Conservation (phyloP, 768 basidiomycete genomes). For the Xerocomus spinulosus region DNA sequence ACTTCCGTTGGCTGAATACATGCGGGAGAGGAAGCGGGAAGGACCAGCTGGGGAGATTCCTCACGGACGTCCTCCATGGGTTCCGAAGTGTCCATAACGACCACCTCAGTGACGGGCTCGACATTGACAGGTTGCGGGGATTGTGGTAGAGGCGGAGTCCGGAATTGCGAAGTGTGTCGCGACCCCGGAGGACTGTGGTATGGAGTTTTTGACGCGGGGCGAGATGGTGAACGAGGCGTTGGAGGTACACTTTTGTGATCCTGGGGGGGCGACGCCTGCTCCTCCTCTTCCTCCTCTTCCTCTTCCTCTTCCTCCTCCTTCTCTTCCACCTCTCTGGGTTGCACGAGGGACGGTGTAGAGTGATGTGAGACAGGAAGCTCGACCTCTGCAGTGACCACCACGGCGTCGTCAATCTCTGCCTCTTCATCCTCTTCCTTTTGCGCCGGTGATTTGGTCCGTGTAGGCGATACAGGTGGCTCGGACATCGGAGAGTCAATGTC, state of each 20-base stretch:
- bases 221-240: conserved; percentile 19
- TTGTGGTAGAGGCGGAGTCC: conserved; percentile 9
- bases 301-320: conserved; percentile 15
- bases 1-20: background rate
- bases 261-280: conserved; percentile 2
- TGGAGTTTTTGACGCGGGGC: conserved; percentile 6
- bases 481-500: conserved; percentile 32
- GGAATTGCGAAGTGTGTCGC: conserved; percentile 14
- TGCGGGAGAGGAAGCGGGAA: conserved; percentile 22
- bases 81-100: conserved; percentile 11
- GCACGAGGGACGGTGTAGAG: conserved; percentile 16
- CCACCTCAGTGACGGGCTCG: conserved; percentile 8
- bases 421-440: conserved; percentile 26
- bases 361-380: conserved; percentile 12
- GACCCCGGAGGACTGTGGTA: conserved; percentile 17
- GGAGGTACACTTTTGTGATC: background rate
- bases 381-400: conserved; percentile 8
- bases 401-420: conserved; percentile 16
- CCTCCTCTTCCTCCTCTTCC: conserved; percentile 13
- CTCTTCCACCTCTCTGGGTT: conserved; percentile 10
- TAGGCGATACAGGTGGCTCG: conserved; percentile 30
- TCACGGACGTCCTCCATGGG: conserved; percentile 20
- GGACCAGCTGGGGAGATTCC: conserved; percentile 22
- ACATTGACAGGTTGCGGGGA: conserved; percentile 6
- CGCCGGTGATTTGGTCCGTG: conserved; percentile 18